Base-by-base conservation (phyloP, 305 asterid genomes). In the Withania somnifera region DNA sequence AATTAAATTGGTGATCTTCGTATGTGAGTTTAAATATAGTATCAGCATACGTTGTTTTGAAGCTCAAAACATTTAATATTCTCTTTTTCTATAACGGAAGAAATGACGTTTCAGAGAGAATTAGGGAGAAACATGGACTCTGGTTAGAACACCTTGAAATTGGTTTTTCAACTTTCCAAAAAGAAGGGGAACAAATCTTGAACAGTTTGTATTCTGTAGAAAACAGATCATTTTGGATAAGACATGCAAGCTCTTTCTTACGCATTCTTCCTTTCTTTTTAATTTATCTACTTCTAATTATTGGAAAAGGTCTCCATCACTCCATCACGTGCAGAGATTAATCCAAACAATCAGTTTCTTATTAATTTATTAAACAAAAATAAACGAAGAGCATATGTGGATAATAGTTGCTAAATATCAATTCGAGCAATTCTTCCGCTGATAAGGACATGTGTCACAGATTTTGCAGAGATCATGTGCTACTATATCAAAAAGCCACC, bases 401-500 rank as follows among this genome's bases (percentile, higher is more conserved):
- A 73, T 38, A 15, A 64, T 67, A 38, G 77, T 19, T 67, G 77
- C 75, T 67, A 67, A 67, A 36, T 45, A 14, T 61, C 69, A 28
- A 4, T 69, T 36, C 54, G 22, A 45, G 58, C 1, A 26, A 36
- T 42, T 32, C 56, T 45, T 45, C 19, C 45, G 45, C 40, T 71
- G 79, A 45, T 30, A 45, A 63, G 77, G 54, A 20, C 77, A 26
- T 80, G 4, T 15, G 13, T 58, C 47, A 6, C 56, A 30, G 47
- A 67, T 5, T 68, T 17, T 80, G 78, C 83, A 80, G 20, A 63
- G 57, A 36, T 63, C 83, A 63, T 17, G 42, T 63, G 78, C 61
- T 24, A 28, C 40, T 14, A 73, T 73, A 73, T 47, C 58, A 24
- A 34, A n/a, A 20, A 63, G 38, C 26, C 17, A 64, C 61, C 45